Conservation (phyloP, 331 rosid species). For the Spiraea crenata region DNA sequence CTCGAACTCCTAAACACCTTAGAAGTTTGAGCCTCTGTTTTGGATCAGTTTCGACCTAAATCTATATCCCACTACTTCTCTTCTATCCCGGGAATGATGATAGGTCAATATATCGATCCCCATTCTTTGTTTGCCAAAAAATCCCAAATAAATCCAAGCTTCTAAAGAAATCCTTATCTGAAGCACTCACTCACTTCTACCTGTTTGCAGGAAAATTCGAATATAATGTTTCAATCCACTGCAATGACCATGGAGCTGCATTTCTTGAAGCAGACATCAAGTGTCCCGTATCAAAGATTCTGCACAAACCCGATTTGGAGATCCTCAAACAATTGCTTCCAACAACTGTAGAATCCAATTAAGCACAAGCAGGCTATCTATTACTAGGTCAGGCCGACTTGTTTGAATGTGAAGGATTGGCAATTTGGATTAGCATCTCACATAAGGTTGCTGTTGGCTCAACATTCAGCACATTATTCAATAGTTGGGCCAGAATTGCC, state of each 20-base stretch:
- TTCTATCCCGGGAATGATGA: not conserved
- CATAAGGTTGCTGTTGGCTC: not conserved
- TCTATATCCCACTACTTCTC: constrained; percentile 25
- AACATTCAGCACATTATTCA: not conserved
- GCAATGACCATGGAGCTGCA: constrained; percentile 3
- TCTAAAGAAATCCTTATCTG: constrained; percentile 23
- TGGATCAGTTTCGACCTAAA: constrained; percentile 16
- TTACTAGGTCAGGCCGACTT: constrained; percentile 3
- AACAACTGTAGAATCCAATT: not conserved
- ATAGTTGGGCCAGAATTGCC: not conserved
- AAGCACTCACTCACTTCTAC: constrained; percentile 16
- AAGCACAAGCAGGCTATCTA: not conserved
- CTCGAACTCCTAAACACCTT: constrained; percentile 18
- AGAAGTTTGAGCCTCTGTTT: constrained; percentile 1
- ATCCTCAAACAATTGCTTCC: not conserved
- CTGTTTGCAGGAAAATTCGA: constrained; percentile 16
- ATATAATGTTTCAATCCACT: not conserved
- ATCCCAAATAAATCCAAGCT: not conserved
- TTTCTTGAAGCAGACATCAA: not conserved
- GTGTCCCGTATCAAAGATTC: not conserved
- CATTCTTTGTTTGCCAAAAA: not conserved
- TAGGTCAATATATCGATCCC: not conserved
- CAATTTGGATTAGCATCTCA: not conserved
- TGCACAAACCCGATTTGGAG: not conserved
- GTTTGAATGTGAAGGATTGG: constrained; percentile 3